A percentile compares a stretch with the other conserved stretches of the same genome.
Conservation (phyloP, 2,329 filamentous ascomycete species). For the Alternaria ventricosa region DNA sequence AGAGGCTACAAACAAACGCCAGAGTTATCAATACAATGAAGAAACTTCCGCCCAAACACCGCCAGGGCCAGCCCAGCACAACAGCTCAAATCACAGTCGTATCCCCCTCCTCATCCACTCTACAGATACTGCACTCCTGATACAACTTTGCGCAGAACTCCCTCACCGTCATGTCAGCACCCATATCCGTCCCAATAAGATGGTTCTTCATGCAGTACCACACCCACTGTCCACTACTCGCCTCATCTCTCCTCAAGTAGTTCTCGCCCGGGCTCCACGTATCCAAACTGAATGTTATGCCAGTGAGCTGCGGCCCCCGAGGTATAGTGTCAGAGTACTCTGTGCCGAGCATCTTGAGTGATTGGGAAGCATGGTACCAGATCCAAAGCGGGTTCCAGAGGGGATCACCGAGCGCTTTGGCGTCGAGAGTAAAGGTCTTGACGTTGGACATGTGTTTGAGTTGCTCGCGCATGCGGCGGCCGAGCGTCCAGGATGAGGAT, state of each 20-base stretch:
- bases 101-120: slow-evolving; percentile 21
- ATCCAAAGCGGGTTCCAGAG: slow-evolving; percentile 51
- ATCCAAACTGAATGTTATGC: slow-evolving; percentile 45
- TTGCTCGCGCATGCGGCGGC: slow-evolving; percentile 33
- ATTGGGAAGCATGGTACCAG: slow-evolving; percentile 46
- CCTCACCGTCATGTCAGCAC: slow-evolving; percentile 29
- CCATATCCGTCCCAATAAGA: slow-evolving; percentile 29
- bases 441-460: slow-evolving; percentile 28
- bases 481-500: slow-evolving; percentile 40
- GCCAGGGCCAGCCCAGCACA: neutral
- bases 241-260: slow-evolving; percentile 31
- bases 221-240: slow-evolving; percentile 34
- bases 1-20: neutral
- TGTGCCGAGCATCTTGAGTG: slow-evolving; percentile 42
- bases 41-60: neutral
- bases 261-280: slow-evolving; percentile 48
- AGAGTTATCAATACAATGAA: neutral
- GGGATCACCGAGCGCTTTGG: slow-evolving; percentile 46
- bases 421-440: slow-evolving; percentile 33
- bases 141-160: slow-evolving; percentile 42
- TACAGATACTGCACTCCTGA: slow-evolving; percentile 33
- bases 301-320: slow-evolving; percentile 29
- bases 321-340: slow-evolving; percentile 4
- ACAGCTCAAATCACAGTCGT: neutral
- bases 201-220: slow-evolving; percentile 44